Base-by-base conservation (phyloP, 352 stramenopile genomes). In the Phytophthora pini region DNA sequence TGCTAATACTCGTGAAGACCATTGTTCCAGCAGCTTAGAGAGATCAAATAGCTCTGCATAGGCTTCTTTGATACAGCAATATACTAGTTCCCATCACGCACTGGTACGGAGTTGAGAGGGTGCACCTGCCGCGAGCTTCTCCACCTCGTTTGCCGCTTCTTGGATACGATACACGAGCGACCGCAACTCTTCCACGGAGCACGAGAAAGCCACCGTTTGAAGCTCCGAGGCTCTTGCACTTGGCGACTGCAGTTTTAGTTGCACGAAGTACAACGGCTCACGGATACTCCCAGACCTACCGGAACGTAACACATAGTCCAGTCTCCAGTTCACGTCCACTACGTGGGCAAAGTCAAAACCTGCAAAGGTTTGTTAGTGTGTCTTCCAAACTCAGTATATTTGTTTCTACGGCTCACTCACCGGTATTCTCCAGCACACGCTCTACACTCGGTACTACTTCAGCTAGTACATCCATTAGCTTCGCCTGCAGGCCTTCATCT, bases 281-380 rank as follows among this genome's bases (percentile, higher is more conserved):
- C 84, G 80, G 50, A 92, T 61, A 50, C 67, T 86, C 4, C 85
- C 85, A n/a, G 65, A 72, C 13, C 66, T 68, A 45, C 68, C 89
- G 4, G 82, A 90, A 3, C 75, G 77, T 26, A 92, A 61, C 3
- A 86, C 76, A 51, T 92, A 89, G 73, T 94, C 85, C 29, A 94
- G 57, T 29, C 83, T 76, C 85, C 85, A 94, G 8, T 70, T 74
- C 2, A 91, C 75, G 43, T 90, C 80, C 31, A 94, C 83, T 13
- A 94, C 73, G 5, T 90, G 74, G n/a, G 82, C 76, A 31, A 90
- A 87, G 68, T 92, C 82, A 62, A 90, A 88, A 51, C 70, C 84
- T 93, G 44, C 22, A 27, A 34, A 24, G 39, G 38, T 58, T 22
- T 20, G 53, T 12, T 38, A 31, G 12, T n/a, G 17, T 17, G 17